Conservation (phyloP, 2,329 filamentous ascomycete genomes). For the Chaetomium strumarium region DNA sequence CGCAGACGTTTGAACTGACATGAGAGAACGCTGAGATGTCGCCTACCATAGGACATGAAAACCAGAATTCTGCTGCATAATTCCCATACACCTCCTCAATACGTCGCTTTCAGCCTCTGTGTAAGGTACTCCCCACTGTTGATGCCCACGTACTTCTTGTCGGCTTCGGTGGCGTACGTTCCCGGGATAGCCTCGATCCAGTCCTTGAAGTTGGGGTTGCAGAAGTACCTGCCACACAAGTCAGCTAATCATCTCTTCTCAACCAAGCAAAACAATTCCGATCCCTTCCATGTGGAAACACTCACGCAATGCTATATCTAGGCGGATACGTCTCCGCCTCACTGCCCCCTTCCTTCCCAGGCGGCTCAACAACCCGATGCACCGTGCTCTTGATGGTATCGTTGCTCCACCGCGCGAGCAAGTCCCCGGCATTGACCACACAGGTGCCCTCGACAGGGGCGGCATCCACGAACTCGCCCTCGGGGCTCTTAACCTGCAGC, state of each 20-base stretch:
- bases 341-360: constrained; percentile 32
- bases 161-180: constrained; percentile 57
- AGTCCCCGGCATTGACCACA: constrained; percentile 83
- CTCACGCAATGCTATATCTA: constrained; percentile 77
- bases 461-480: constrained; percentile 73
- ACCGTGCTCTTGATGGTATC: constrained; percentile 86
- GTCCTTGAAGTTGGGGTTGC: constrained; percentile 74
- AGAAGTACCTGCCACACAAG: constrained; percentile 62
- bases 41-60: too few species aligned
- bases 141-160: constrained; percentile 75
- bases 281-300: constrained; percentile 15
- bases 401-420: constrained; percentile 84
- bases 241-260: not conserved
- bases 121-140: constrained; percentile 77
- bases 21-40: too few species aligned
- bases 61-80: not conserved
- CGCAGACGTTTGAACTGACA: too few species aligned
- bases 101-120: constrained; percentile 70
- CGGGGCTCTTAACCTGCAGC: constrained; percentile 60
- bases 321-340: constrained; percentile 57
- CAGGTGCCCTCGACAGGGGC: constrained; percentile 75
- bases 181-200: constrained; percentile 76
- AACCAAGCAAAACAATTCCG: not conserved
- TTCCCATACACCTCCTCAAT: constrained; percentile 34
- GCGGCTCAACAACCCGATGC: constrained; percentile 85